phyloP scores from a whole-genome alignment of 805 yeast species.

The Wickerhamomyces sydowiorum region DNA sequence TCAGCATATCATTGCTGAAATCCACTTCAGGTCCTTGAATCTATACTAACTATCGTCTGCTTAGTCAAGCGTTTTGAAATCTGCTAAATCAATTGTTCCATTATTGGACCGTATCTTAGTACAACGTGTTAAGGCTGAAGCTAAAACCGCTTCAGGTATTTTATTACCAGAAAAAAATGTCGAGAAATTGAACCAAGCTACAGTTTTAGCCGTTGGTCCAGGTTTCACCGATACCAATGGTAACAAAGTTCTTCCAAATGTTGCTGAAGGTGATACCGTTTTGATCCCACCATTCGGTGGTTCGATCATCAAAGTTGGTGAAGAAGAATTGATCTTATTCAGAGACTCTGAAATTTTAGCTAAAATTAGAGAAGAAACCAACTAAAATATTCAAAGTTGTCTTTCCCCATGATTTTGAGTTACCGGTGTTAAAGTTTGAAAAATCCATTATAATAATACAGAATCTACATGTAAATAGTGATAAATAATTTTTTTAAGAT shows the following conservation, averaged over 20 bases:
- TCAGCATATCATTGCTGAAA: too few relatives aligned
- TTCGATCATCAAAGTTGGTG: slow-evolving; percentile 78
- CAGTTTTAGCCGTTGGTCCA: slow-evolving; percentile 93
- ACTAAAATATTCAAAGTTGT: not conserved
- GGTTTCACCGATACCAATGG: slow-evolving; percentile 80
- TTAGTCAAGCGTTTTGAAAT: slow-evolving; percentile 59
- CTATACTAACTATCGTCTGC: slow-evolving; percentile 14
- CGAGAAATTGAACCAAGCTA: slow-evolving; percentile 88
- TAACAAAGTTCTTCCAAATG: slow-evolving; percentile 63
- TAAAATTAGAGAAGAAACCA: slow-evolving; percentile 60
- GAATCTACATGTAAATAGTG: slow-evolving; percentile 1
- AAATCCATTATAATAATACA: too few relatives aligned
- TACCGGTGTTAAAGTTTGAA: too few relatives aligned
- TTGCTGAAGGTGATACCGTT: slow-evolving; percentile 87
- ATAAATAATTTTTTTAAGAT: not conserved
- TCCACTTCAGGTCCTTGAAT: not conserved
- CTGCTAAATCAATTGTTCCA: slow-evolving; percentile 85
- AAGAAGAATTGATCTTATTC: slow-evolving; percentile 74
- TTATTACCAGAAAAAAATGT: slow-evolving; percentile 95
- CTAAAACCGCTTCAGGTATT: slow-evolving; percentile 89
- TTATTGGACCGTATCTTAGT: slow-evolving; percentile 94
- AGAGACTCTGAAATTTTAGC: slow-evolving; percentile 95
- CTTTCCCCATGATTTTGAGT: too few relatives aligned
- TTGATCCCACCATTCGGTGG: slow-evolving; percentile 96
- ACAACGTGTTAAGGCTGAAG: slow-evolving; percentile 87